These are phyloP conservation scores for Martiniozyma asiatica DNA, from an alignment of 1,139 yeast genomes.

Conservation along the genomic window DNA sequence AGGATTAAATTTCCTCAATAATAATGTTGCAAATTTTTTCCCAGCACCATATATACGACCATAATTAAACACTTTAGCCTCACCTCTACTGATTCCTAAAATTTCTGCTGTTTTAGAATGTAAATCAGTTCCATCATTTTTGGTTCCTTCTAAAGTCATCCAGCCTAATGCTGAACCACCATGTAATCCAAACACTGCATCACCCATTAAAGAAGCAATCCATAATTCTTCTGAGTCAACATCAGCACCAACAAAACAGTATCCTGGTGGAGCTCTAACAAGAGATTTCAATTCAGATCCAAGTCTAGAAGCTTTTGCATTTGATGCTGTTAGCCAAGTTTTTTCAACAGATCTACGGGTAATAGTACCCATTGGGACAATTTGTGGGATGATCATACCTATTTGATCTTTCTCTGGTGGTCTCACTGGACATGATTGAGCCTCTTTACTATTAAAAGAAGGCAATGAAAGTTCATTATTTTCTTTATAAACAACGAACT, in stretches of 20 bases:
- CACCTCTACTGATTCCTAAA: slow-evolving; percentile 78
- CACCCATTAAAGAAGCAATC: slow-evolving; percentile 95
- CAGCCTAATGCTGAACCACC: slow-evolving; percentile 97
- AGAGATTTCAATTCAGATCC: slow-evolving; percentile 92
- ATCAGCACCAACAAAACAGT: slow-evolving; percentile 92
- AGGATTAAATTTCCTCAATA: slow-evolving; percentile 76
- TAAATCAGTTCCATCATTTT: slow-evolving; percentile 79
- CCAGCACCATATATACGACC: slow-evolving; percentile 99
- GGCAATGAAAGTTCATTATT: slow-evolving; percentile 17
- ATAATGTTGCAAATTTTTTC: slow-evolving; percentile 69
- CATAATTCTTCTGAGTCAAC: slow-evolving; percentile 97
- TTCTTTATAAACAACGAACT: slow-evolving; percentile 58
- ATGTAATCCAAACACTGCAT: slow-evolving; percentile 75
- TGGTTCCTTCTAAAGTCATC: slow-evolving; percentile 98
- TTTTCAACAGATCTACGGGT: slow-evolving; percentile 95
- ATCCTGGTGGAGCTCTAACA: slow-evolving; percentile 80
- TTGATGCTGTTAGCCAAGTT: slow-evolving; percentile 96
- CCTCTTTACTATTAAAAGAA: background rate
- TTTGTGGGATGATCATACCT: slow-evolving; percentile 75
- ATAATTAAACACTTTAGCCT: slow-evolving; percentile 91
- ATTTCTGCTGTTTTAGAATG: slow-evolving; percentile 92
- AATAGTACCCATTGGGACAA: slow-evolving; percentile 91
- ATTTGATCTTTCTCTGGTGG: slow-evolving; percentile 22
- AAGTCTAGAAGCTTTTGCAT: slow-evolving; percentile 71
- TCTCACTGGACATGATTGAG: slow-evolving; percentile 1